Evolutionary conservation across 345 rosid genomes (phyloP), one percentile per base, ranked within the genome.

Genomic region (Nasturtium officinale): DNA sequence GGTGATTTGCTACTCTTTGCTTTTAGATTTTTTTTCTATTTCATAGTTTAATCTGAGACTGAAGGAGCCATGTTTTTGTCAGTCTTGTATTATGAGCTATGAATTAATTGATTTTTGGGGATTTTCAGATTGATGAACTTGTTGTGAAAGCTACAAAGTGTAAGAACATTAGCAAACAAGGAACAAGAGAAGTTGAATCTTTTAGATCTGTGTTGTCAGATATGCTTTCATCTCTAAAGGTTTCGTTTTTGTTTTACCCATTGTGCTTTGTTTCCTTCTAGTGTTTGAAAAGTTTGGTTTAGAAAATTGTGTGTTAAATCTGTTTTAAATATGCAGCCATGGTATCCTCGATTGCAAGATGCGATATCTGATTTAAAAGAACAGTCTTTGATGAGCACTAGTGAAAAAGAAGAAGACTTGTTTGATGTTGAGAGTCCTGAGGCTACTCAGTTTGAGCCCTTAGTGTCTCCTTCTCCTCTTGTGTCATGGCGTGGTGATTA

Each of bases 391-490:
- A 50, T 74, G 55, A 74, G 58, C 2, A 62, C 71, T 42, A 75
- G 78, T 69, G 62, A 74, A 40, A 57, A 26, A 50, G 83, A 82
- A 6, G 72, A 83, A 9, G 84, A 78, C 23, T 58, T 67, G 59
- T 75, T 80, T 23, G 84, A 83, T 23, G 59, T 80, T 65, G 86
- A 74, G 43, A 95, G 96, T 82, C 96, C 94, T 35, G 90, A 85
- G 37, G 78, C 83, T 71, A 80, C 35, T 18, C 74, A 71, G 3
- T 72, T 72, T 66, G 83, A 82, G 62, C 76, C 87, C 2, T 65
- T 95, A 72, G 82, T 95, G 51, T 95, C 99, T 77, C 98, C 97
- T 69, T 95, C 98, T 61, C 98, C 99, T 5, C 86, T 92, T 5
- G 98, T 95, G 18, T 79, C 90, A 7, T 92, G 98, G 98, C 89